Conservation (phyloP, 73 alveolate genomes). For the Urostyla sp. region DNA sequence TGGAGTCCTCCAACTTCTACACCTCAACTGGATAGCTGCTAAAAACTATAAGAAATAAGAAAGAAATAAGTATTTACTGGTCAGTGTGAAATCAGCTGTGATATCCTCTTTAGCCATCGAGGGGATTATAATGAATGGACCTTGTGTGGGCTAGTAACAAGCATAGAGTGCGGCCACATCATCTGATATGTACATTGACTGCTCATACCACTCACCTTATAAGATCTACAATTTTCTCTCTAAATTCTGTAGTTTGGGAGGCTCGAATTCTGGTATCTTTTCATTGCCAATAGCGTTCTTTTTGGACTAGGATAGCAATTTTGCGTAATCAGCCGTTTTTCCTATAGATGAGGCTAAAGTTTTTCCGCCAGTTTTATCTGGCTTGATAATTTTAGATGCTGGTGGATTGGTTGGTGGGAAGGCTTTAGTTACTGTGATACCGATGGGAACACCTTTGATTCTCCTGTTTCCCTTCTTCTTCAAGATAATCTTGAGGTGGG, state of each 20-base stretch:
- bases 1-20: slow-evolving; percentile 79
- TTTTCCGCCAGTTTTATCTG: slow-evolving; percentile 51
- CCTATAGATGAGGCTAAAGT: slow-evolving; percentile 31
- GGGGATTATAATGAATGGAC: slow-evolving; percentile 92
- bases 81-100: slow-evolving; percentile 79
- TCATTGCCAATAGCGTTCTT: slow-evolving; percentile 12
- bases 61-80: slow-evolving; percentile 40
- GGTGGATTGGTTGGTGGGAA: slow-evolving; percentile 73
- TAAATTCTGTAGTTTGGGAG: slow-evolving; percentile 81
- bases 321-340: slow-evolving; percentile 38
- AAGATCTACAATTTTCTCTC: slow-evolving; percentile 85
- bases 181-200: slow-evolving; percentile 76
- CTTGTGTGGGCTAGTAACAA: slow-evolving; percentile 85
- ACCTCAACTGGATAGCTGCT: slow-evolving; percentile 83
- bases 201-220: slow-evolving; percentile 83
- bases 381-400: slow-evolving; percentile 58
- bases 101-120: slow-evolving; percentile 74
- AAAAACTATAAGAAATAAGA: slow-evolving; percentile 49
- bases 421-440: slow-evolving; percentile 63
- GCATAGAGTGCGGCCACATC: slow-evolving; percentile 90
- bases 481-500: slow-evolving; percentile 83
- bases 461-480: slow-evolving; percentile 79
- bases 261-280: slow-evolving; percentile 72
- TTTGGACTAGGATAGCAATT: too few species aligned
- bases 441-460: slow-evolving; percentile 58